Evolutionary conservation across 2,329 filamentous ascomycete species (phyloP).

Genomic region (Ophiognomonia clavigignenti-juglandacearum): DNA sequence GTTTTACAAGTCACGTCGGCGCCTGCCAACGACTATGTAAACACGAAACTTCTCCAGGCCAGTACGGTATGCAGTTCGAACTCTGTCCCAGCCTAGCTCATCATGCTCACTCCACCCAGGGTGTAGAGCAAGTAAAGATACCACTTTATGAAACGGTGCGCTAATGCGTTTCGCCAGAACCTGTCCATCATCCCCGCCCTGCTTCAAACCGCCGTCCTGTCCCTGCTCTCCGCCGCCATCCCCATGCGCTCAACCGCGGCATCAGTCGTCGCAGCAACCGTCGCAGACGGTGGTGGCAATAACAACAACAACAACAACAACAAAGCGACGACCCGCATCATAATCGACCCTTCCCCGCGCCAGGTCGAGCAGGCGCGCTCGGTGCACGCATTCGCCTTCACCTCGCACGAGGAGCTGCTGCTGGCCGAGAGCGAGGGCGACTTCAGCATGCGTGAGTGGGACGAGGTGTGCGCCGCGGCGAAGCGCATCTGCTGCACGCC

Average conservation of each 20-base stretch:
- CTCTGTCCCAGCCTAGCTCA: too few species aligned
- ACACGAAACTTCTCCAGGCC: constrained; percentile 55
- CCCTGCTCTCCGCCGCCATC: constrained; percentile 76
- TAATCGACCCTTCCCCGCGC: constrained; percentile 57
- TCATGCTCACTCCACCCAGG: too few species aligned
- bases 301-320: too few species aligned
- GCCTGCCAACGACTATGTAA: constrained; percentile 63
- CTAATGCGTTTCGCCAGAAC: constrained; percentile 47
- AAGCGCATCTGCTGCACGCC: constrained; percentile 57
- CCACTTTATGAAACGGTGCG: constrained; percentile 7
- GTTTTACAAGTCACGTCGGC: constrained; percentile 70
- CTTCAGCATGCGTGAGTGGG: constrained; percentile 75
- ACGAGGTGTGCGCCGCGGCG: constrained; percentile 61
- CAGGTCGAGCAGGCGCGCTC: constrained; percentile 62
- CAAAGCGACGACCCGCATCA: constrained; percentile 38
- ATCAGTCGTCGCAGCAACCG: constrained; percentile 55
- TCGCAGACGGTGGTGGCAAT: constrained; percentile 27
- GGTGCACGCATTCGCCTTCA: constrained; percentile 79
- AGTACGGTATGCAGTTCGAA: constrained; percentile 49
- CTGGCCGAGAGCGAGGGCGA: constrained; percentile 76
- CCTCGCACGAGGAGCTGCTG: constrained; percentile 66
- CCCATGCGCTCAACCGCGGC: constrained; percentile 71
- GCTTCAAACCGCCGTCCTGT: constrained; percentile 72
- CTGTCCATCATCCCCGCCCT: constrained; percentile 76
- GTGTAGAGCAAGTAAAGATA: too few species aligned